These are phyloP conservation scores for Macrolepiota albuminosa DNA, from an alignment of 768 basidiomycete genomes.

Conservation along the genomic window DNA sequence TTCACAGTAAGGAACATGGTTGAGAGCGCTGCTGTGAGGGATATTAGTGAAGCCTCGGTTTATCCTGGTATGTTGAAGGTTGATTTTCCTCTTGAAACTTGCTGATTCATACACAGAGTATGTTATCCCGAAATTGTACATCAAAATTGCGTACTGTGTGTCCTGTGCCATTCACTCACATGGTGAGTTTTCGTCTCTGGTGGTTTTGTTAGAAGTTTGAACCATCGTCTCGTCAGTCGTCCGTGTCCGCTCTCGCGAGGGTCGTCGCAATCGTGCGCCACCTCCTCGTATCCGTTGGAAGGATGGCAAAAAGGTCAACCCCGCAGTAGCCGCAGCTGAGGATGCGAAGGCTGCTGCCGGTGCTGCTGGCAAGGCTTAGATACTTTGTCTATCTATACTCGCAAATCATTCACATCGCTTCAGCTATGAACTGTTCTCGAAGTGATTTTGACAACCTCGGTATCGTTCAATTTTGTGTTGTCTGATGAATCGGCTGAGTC, in stretches of 20 bases:
- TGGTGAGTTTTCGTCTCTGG: conserved; percentile 46
- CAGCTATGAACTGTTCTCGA: background rate
- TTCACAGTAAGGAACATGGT: conserved; percentile 99
- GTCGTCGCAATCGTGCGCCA: conserved; percentile 95
- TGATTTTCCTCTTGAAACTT: background rate
- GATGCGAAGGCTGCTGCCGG: conserved; percentile 66
- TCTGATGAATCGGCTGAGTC: too few relatives aligned
- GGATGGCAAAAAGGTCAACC: conserved; percentile 94
- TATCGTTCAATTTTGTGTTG: too few relatives aligned
- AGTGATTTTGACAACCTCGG: too few relatives aligned
- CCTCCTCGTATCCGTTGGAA: conserved; percentile 96
- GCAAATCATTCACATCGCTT: conserved; percentile 13
- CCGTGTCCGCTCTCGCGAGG: conserved; percentile 94
- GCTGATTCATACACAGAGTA: conserved; percentile 60
- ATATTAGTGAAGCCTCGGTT: conserved; percentile 94
- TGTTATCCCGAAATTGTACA: conserved; percentile 93
- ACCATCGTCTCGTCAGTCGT: conserved; percentile 59
- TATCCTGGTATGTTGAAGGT: conserved; percentile 67
- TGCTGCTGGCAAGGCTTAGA: conserved; percentile 49
- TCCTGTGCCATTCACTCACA: conserved; percentile 99
- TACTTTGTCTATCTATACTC: conserved; percentile 15
- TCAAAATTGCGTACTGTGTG: conserved; percentile 98
- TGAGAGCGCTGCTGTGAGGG: conserved; percentile 95
- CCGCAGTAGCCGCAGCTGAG: conserved; percentile 90
- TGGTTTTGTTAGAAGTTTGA: background rate